These are phyloP conservation scores for Phytophthora palmivora DNA, from an alignment of 352 stramenopile genomes.

Conservation along the genomic window DNA sequence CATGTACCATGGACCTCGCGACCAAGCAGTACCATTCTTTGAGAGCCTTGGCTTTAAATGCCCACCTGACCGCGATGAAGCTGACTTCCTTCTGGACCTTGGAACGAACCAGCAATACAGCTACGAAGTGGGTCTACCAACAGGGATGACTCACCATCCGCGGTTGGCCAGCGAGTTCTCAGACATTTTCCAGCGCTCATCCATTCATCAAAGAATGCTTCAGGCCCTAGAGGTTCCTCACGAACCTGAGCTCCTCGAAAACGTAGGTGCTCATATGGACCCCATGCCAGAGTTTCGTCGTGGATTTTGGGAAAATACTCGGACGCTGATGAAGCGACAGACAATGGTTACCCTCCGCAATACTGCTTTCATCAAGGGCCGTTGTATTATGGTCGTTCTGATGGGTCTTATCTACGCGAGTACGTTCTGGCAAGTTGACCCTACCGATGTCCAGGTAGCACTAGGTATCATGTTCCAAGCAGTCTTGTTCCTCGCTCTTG, in stretches of 20 bases:
- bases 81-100: slow-evolving; percentile 54
- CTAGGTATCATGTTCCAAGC: slow-evolving; percentile 77
- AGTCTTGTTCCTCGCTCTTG: slow-evolving; percentile 72
- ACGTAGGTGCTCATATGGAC: slow-evolving; percentile 30
- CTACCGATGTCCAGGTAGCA: slow-evolving; percentile 35
- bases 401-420: slow-evolving; percentile 43
- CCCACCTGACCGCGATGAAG: slow-evolving; percentile 42
- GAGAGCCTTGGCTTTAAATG: slow-evolving; percentile 34
- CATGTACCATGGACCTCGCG: slow-evolving; percentile 34
- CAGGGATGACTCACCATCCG: slow-evolving; percentile 14
- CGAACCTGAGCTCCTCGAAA: slow-evolving; percentile 16
- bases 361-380: slow-evolving; percentile 35
- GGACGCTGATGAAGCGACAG: slow-evolving; percentile 35
- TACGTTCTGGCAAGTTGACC: slow-evolving; percentile 45
- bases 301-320: slow-evolving; percentile 38
- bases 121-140: slow-evolving; percentile 30
- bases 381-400: slow-evolving; percentile 51
- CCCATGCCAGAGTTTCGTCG: slow-evolving; percentile 38
- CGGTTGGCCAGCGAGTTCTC: slow-evolving; percentile 43
- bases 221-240: slow-evolving; percentile 23
- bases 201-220: slow-evolving; percentile 27
- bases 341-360: slow-evolving; percentile 59
- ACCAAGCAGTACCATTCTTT: slow-evolving; percentile 60
- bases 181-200: slow-evolving; percentile 23
- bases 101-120: slow-evolving; percentile 41